Evolutionary conservation across 1,139 yeast species (phyloP).

Genomic region (Saccharomyces hybrid): DNA sequence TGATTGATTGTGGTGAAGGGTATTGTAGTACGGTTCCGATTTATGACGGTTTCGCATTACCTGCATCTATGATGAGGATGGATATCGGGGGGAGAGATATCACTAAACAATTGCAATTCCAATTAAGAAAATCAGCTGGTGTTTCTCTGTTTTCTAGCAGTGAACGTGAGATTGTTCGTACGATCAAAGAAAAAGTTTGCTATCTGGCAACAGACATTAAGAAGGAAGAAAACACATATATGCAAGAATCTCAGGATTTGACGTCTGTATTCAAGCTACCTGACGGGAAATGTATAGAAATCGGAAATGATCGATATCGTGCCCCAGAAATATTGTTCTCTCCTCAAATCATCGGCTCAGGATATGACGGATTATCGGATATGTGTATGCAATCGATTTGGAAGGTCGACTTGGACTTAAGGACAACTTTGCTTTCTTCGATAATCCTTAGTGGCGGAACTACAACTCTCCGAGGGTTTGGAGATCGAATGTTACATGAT

Average conservation of each 20-base stretch:
- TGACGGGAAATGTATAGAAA: slow-evolving; percentile 61
- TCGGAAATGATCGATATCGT: slow-evolving; percentile 63
- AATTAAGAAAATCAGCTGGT: slow-evolving; percentile 52
- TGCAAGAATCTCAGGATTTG: slow-evolving; percentile 8
- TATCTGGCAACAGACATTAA: slow-evolving; percentile 62
- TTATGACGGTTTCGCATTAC: slow-evolving; percentile 76
- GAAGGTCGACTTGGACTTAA: slow-evolving; percentile 69
- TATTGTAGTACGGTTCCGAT: slow-evolving; percentile 85
- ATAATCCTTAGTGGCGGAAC: slow-evolving; percentile 83
- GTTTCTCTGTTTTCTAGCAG: slow-evolving; percentile 39
- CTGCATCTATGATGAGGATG: slow-evolving; percentile 63
- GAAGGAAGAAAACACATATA: slow-evolving; percentile 56
- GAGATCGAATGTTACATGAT: slow-evolving; percentile 67
- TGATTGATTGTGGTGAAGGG: slow-evolving; percentile 90
- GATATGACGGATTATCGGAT: slow-evolving; percentile 61
- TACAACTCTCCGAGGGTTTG: slow-evolving; percentile 68
- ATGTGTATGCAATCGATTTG: slow-evolving; percentile 57
- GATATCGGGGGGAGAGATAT: slow-evolving; percentile 86
- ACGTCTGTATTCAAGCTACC: slow-evolving; percentile 55
- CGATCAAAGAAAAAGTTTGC: slow-evolving; percentile 69
- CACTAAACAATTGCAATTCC: slow-evolving; percentile 62
- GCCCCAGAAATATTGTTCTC: slow-evolving; percentile 67
- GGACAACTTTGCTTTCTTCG: slow-evolving; percentile 60
- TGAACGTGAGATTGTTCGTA: slow-evolving; percentile 73
- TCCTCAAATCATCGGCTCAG: slow-evolving; percentile 75